Base-by-base conservation (phyloP, 257 asterid species). In the Solanum gandarillasii region DNA sequence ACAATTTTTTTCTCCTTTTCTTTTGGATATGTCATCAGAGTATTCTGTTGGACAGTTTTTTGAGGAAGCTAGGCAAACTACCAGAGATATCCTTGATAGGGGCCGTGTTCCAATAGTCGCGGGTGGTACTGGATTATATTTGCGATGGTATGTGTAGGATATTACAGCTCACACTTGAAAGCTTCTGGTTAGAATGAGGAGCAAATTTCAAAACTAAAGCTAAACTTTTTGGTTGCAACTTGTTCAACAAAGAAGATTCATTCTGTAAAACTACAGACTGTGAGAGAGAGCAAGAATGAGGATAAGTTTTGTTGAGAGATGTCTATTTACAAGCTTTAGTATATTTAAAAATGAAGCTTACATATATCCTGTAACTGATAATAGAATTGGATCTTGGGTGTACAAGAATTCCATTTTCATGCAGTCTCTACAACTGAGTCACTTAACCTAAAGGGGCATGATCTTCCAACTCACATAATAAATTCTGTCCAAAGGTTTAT, bases 51-150 rank as follows among this genome's bases (percentile, higher is more conserved):
- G 98, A 76, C 88, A 90, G 84, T 97, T 97, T 91, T 97, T 91
- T 83, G 93, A 89, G 92, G 99, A 97, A 88, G 99, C 98, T 86
- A 96, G 99, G 91, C 89, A 91, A 90, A 92, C 89, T 89, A 94
- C 98, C 9, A 94, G 87, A 87, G 98, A 95, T 86, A 88, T 94
- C 68, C 96, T 95, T 85, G 83, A 93, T 71, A 92, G 92, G 88
- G 98, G 95, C 36, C 95, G 90, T 73, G 97, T 95, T 88, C 99
- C 99, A 29, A 91, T 97, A 76, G 94, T 97, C 86, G 92, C 98
- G 18, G 99, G 99, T 29, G 99, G 99, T 71, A 97, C 98, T 65
- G 99, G 99, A 88, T 86, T 97, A 92, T 97, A 97, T 93, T 91
- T 97, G 88, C 95, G 99, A 43, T 97, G 99, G 99, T 97, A 95